phyloP scores from a whole-genome alignment of 768 basidiomycete genomes.

The Rhodosporidiobolus sp. region DNA sequence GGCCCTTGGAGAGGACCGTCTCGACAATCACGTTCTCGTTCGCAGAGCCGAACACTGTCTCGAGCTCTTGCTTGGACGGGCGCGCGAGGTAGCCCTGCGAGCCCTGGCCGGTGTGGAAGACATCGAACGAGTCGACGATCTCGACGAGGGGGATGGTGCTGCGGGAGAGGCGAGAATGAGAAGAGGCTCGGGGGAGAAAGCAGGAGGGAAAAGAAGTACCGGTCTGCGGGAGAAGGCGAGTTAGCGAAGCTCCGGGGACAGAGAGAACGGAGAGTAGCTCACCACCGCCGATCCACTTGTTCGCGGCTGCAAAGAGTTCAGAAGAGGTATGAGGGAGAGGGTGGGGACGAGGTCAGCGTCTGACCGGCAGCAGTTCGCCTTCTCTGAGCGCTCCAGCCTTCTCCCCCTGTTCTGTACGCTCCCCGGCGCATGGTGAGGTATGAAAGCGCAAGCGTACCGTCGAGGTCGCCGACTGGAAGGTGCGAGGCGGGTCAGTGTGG shows the following conservation, averaged over 20 bases:
- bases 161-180: background rate
- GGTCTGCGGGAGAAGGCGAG: conserved; percentile 6
- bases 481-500: background rate
- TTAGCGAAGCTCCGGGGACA: background rate
- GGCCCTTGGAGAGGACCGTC: conserved; percentile 64
- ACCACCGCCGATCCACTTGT: conserved; percentile 80
- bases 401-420: background rate
- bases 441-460: conserved; percentile 57
- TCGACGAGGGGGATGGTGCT: conserved; percentile 66
- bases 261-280: conserved; percentile 41
- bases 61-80: conserved; percentile 79
- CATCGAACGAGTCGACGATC: conserved; percentile 74
- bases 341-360: background rate
- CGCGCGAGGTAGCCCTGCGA: conserved; percentile 69
- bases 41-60: conserved; percentile 64
- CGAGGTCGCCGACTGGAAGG: conserved; percentile 1
- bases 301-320: conserved; percentile 42
- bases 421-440: background rate
- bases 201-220: conserved; percentile 1
- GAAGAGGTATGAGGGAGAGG: background rate
- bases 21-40: conserved; percentile 65
- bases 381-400: background rate
- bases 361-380: no score
- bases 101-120: conserved; percentile 65
- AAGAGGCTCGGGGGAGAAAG: background rate